These are phyloP conservation scores for Hymenotorrendiella dingleyae DNA, from an alignment of 2,329 filamentous ascomycete species.

Conservation along the genomic window DNA sequence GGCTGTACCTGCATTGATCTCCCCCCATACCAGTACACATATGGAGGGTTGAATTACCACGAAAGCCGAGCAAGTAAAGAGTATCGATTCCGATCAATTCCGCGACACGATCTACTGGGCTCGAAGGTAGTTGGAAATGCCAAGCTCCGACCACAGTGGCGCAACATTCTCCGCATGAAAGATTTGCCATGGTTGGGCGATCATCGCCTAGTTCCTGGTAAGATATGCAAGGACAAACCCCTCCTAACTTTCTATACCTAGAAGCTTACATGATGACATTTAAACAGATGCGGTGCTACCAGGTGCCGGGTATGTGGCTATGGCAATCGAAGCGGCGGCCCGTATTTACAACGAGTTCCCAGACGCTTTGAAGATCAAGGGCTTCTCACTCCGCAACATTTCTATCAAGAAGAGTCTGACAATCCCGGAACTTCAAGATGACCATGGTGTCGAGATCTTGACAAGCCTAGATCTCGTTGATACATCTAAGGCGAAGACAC, in stretches of 20 bases:
- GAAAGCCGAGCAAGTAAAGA: constrained; percentile 44
- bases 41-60: constrained; percentile 33
- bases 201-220: constrained; percentile 34
- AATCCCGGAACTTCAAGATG: constrained; percentile 17
- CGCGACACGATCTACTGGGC: constrained; percentile 34
- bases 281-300: constrained; percentile 37
- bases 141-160: constrained; percentile 10
- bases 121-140: constrained; percentile 21
- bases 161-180: constrained; percentile 26
- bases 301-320: constrained; percentile 40
- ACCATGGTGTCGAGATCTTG: constrained; percentile 19
- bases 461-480: constrained; percentile 8
- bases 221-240: not conserved
- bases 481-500: not conserved
- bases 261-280: constrained; percentile 20
- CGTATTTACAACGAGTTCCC: constrained; percentile 29
- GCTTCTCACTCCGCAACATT: constrained; percentile 21
- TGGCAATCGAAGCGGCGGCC: constrained; percentile 39
- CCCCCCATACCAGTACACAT: constrained; percentile 43
- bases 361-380: constrained; percentile 23
- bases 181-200: constrained; percentile 36
- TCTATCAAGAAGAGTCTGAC: constrained; percentile 16
- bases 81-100: constrained; percentile 32
- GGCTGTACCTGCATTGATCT: constrained; percentile 12
- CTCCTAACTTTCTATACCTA: not conserved